Evolutionary conservation across 2,329 filamentous ascomycete genomes (phyloP), one percentile per base, ranked within the genome.

Genomic region (Penicillium sp.): DNA sequence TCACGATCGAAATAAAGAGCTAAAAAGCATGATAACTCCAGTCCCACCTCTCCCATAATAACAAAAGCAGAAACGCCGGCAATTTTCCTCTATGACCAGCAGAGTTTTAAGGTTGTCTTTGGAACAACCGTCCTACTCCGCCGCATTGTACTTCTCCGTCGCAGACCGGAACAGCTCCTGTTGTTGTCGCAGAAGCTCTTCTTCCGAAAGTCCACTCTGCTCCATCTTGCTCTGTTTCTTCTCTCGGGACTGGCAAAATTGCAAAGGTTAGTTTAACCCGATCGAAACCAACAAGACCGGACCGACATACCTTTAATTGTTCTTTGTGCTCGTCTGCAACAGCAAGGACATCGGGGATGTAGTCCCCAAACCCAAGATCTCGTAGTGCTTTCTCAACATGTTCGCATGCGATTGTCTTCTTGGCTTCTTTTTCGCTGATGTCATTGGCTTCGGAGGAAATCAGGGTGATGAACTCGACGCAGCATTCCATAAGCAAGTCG

Each of bases 381-480:
- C 93, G 89, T 41, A 99, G 83, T 0, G 94, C 94, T 70, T 93
- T 93, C 69, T 93, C 95, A 67, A 99, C 95, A 78, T 99, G 94
- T 69, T 99, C 94, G 74, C 91, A 96, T 12, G 93, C 93, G 66
- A 99, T 99, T 4, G 94, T 99, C 83, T 99, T 99, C 81, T 99
- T 99, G 48, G 92, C 91, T 70, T 99, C 94, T 75, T 96, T 96
- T 74, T 99, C 94, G 12, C 92, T 95, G 62, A 99, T 99, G 68
- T 99, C 94, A 75, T 99, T 99, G 59, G 94, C 94, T 78, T 99
- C 93, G 46, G 91, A 96, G n/a, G 92, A 97, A 66, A 99, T 89
- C 68, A 99, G 85, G 18, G 94, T 97, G 75, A 99, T 97, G 75
- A 99, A 99, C 75, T 99, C 94, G 69, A 99, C 93, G 70, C 94